Evolutionary conservation across 305 asterid species (phyloP).

Genomic region (Vinca major): DNA sequence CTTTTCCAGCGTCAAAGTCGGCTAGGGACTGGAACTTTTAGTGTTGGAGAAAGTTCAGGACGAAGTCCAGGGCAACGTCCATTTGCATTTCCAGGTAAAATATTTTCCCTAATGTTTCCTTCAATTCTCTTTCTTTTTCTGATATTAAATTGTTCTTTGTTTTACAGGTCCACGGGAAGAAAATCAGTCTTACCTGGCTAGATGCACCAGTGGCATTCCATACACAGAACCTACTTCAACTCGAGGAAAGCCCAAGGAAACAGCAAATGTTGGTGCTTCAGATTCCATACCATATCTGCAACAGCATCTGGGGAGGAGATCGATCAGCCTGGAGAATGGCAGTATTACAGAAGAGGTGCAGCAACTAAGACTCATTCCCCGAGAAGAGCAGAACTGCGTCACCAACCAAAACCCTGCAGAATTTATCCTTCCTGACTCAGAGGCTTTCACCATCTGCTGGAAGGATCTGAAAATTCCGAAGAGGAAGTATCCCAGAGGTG

Average conservation of each 20-base stretch:
- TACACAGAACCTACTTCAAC: constrained; percentile 4
- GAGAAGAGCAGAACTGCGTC: constrained; percentile 30
- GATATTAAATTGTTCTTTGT: background rate
- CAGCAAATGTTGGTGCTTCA: constrained; percentile 7
- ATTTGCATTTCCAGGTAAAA: constrained; percentile 14
- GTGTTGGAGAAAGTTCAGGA: constrained; percentile 20
- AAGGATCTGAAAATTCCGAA: constrained; percentile 38
- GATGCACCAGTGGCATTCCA: constrained; percentile 7
- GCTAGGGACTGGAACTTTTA: background rate
- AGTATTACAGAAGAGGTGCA: constrained; percentile 6
- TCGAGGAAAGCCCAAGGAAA: constrained; percentile 18
- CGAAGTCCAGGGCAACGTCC: constrained; percentile 29
- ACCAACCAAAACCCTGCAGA: constrained; percentile 73
- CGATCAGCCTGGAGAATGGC: constrained; percentile 20
- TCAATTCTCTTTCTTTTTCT: background rate
- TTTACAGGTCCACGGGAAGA: constrained; percentile 12
- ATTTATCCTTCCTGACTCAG: constrained; percentile 47
- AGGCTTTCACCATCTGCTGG: constrained; percentile 45
- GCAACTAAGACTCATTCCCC: constrained; percentile 14
- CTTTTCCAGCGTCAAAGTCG: constrained; percentile 23
- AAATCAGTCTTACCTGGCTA: constrained; percentile 7
- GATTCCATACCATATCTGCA: background rate
- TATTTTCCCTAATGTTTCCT: constrained; percentile 3
- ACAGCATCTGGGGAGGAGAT: background rate
- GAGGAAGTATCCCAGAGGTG: constrained; percentile 23